A percentile compares a stretch with the other conserved stretches of the same genome.
Evolutionary conservation across 2,329 filamentous ascomycete genomes (phyloP).

Genomic region (Lecanicillium sp.): DNA sequence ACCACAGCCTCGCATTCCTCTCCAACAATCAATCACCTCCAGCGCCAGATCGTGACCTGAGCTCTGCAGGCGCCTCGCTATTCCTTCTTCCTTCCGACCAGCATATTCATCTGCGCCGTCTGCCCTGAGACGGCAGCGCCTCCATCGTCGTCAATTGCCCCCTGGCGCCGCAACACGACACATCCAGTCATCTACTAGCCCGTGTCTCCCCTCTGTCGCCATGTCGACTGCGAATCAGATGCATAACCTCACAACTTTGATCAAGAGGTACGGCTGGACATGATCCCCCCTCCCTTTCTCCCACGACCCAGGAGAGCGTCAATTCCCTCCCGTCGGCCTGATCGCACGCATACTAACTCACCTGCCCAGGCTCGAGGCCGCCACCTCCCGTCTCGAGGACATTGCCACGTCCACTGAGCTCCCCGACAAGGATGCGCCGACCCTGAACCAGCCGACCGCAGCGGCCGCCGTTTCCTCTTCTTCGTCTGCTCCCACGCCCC

Average conservation of each 20-base stretch:
- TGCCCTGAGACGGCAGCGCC: no score
- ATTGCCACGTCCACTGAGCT: conserved; percentile 73
- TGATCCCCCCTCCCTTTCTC: neutral
- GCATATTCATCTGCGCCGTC: no score
- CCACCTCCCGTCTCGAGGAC: conserved; percentile 91
- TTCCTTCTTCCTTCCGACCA: no score
- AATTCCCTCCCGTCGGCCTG: no score
- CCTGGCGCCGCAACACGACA: no score
- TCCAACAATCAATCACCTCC: no score
- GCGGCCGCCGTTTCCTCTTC: conserved; percentile 22
- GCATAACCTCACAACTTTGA: conserved; percentile 94
- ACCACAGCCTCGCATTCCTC: no score
- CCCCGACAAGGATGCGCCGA: conserved; percentile 38
- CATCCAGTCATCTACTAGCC: no score
- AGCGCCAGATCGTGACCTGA: no score
- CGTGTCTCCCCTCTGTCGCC: conserved; percentile 10
- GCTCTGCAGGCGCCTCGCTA: no score
- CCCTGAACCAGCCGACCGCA: conserved; percentile 26
- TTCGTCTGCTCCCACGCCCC: conserved; percentile 28
- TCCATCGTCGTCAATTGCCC: no score
- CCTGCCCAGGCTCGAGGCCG: conserved; percentile 78
- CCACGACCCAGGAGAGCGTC: no score
- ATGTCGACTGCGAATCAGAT: conserved; percentile 79
- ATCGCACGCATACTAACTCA: conserved; percentile 33
- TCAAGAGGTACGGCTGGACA: conserved; percentile 69